These are phyloP conservation scores for Suhomyces terraborum DNA, from an alignment of 1,139 yeast genomes.

Conservation along the genomic window DNA sequence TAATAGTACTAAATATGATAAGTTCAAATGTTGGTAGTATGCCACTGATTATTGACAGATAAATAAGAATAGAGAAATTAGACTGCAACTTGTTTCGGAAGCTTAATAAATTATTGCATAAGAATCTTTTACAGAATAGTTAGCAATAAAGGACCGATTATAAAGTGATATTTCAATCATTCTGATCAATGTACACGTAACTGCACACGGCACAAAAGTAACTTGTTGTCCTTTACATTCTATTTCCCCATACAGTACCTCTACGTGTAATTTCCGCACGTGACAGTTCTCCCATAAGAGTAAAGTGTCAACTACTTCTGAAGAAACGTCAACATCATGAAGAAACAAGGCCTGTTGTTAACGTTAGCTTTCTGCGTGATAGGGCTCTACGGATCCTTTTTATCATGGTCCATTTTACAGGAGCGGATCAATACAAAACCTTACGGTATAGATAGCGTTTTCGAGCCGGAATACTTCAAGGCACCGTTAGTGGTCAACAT, in stretches of 20 bases:
- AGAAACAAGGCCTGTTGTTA: slow-evolving; percentile 25
- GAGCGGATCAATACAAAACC: slow-evolving; percentile 83
- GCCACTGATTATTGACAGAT: no score
- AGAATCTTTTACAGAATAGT: not conserved
- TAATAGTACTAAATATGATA: no score
- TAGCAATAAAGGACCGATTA: not conserved
- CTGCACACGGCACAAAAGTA: no score
- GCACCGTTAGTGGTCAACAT: slow-evolving; percentile 77
- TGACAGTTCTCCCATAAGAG: not conserved
- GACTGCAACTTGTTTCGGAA: no score
- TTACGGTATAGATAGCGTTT: slow-evolving; percentile 49
- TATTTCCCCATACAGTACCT: no score
- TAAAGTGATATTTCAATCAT: no score
- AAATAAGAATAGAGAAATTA: no score
- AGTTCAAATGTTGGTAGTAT: no score
- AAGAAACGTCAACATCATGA: slow-evolving; percentile 13
- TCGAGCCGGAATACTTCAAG: slow-evolving; percentile 57
- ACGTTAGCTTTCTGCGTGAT: slow-evolving; percentile 55
- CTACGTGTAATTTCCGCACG: no score
- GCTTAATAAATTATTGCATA: no score
- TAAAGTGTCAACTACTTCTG: not conserved
- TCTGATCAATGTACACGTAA: no score
- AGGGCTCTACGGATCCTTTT: slow-evolving; percentile 82
- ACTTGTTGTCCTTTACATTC: no score
- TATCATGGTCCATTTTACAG: slow-evolving; percentile 90